phyloP scores from a whole-genome alignment of 2,329 filamentous ascomycete genomes.

The Alternaria sp. region DNA sequence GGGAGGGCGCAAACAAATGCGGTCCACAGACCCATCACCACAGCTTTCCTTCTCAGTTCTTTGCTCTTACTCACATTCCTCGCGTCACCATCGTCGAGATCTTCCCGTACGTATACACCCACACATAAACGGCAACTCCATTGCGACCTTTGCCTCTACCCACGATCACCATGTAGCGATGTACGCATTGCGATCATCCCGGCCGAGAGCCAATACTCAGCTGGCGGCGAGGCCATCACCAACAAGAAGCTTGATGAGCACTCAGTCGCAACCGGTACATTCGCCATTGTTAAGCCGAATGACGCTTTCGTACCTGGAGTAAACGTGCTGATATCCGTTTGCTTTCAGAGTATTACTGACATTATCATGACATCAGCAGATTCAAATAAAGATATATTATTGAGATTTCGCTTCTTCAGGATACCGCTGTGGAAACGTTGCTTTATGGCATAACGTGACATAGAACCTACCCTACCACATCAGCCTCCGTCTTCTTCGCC shows the following conservation, averaged over 20 bases:
- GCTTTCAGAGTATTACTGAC: background rate
- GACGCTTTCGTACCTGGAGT: background rate
- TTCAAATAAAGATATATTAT: no score
- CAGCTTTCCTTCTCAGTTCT: background rate
- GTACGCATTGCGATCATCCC: no score
- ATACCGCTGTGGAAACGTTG: no score
- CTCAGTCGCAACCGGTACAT: background rate
- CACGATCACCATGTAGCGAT: no score
- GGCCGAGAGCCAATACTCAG: no score
- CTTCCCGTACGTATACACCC: no score
- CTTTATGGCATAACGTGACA: no score
- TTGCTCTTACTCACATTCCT: background rate
- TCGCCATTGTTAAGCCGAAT: background rate
- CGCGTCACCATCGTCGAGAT: background rate
- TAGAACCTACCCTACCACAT: background rate
- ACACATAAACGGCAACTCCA: no score
- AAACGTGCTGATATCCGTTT: background rate
- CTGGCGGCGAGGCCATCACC: no score
- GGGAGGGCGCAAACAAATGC: background rate
- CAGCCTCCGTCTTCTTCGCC: background rate
- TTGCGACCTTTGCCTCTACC: no score
- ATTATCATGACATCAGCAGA: rapidly evolving
- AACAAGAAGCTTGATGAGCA: no score
- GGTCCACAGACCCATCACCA: rapidly evolving
- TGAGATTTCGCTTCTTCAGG: no score